phyloP scores from a whole-genome alignment of 805 yeast genomes.

The Candida sphagnicola region DNA sequence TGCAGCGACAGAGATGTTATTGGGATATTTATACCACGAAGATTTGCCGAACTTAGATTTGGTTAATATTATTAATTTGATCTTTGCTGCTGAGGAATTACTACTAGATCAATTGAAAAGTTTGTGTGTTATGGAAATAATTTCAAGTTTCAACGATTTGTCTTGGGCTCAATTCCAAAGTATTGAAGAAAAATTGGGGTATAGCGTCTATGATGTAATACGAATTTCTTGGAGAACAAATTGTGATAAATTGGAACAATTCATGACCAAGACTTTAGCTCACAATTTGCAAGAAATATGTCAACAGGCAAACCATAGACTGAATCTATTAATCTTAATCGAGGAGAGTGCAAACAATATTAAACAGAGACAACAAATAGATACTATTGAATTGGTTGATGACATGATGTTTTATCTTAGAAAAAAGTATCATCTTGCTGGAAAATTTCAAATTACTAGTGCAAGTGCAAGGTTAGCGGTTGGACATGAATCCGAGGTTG shows the following conservation, averaged over 20 bases:
- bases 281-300: slow-evolving; percentile 36
- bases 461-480: slow-evolving; percentile 14
- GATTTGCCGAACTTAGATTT: slow-evolving; percentile 45
- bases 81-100: slow-evolving; percentile 56
- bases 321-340: slow-evolving; percentile 16
- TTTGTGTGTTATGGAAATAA: slow-evolving; percentile 52
- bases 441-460: slow-evolving; percentile 22
- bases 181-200: slow-evolving; percentile 20
- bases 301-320: slow-evolving; percentile 27
- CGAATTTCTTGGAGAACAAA: slow-evolving; percentile 66
- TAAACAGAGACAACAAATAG: slow-evolving; percentile 61
- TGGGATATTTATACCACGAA: slow-evolving; percentile 60
- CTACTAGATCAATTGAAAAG: slow-evolving; percentile 62
- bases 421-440: slow-evolving; percentile 31
- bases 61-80: slow-evolving; percentile 48
- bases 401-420: slow-evolving; percentile 65
- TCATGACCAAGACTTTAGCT: slow-evolving; percentile 58
- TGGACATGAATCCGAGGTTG: not conserved
- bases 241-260: slow-evolving; percentile 61
- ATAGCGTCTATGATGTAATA: slow-evolving; percentile 52
- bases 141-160: slow-evolving; percentile 22
- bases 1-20: slow-evolving; percentile 45
- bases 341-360: slow-evolving; percentile 53
- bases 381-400: slow-evolving; percentile 75
- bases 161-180: slow-evolving; percentile 14